Conservation (phyloP, 805 yeast species). For the Saturnispora galanensis region DNA sequence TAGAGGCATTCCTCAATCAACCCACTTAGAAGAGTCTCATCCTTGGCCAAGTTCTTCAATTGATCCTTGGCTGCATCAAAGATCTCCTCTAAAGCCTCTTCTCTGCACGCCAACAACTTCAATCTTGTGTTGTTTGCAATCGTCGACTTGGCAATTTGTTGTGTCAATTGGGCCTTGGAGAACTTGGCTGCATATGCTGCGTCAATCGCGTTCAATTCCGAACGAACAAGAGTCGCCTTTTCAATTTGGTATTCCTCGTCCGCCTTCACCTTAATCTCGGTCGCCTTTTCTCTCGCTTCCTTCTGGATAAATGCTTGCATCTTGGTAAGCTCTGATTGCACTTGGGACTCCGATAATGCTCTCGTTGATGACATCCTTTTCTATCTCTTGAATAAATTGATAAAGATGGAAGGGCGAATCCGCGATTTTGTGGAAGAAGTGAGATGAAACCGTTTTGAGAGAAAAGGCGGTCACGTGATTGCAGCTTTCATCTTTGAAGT, state of each 20-base stretch:
- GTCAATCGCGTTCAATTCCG: conserved; percentile 86
- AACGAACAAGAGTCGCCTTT: conserved; percentile 88
- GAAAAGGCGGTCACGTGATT: background rate
- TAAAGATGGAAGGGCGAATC: background rate
- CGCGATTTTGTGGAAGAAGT: background rate
- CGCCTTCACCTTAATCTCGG: conserved; percentile 89
- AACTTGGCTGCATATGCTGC: conserved; percentile 66
- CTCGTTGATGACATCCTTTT: conserved; percentile 25
- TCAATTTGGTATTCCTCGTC: conserved; percentile 98
- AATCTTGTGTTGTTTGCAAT: conserved; percentile 93
- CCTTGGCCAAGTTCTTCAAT: conserved; percentile 47
- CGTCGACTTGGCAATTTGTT: conserved; percentile 92
- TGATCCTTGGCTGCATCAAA: conserved; percentile 59
- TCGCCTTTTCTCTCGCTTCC: conserved; percentile 98
- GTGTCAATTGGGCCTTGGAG: conserved; percentile 86
- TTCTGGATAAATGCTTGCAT: conserved; percentile 98
- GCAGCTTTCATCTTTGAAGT: background rate
- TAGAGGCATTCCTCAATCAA: conserved; percentile 71
- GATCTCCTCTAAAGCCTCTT: conserved; percentile 64
- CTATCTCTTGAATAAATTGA: background rate
- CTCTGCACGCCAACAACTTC: conserved; percentile 79
- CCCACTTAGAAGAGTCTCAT: conserved; percentile 54
- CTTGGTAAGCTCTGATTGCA: conserved; percentile 88
- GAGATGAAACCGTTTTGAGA: too few species aligned
- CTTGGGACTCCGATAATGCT: conserved; percentile 47